These are phyloP conservation scores for Hirsutella rhossiliensis DNA, from an alignment of 2,329 filamentous ascomycete genomes.

Conservation along the genomic window DNA sequence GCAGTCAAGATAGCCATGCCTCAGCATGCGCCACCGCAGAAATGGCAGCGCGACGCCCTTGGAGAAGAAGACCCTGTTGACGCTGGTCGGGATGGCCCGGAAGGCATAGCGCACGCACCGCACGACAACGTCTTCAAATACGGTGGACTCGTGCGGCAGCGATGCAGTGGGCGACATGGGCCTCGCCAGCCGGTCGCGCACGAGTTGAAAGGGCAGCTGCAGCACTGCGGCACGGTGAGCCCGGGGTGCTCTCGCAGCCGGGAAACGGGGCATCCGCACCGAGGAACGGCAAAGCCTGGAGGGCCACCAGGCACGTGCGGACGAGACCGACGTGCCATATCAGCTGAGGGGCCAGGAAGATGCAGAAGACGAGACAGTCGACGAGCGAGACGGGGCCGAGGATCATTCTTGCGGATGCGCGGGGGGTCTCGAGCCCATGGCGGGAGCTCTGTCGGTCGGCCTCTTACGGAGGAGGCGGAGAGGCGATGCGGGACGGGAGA, in stretches of 20 bases:
- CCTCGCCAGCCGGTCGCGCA: slow-evolving; percentile 17
- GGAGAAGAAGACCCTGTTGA: slow-evolving; percentile 68
- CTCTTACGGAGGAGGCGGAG: neutral
- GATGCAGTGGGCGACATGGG: slow-evolving; percentile 27
- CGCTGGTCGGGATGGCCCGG: slow-evolving; percentile 51
- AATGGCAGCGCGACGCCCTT: slow-evolving; percentile 64
- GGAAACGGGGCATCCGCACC: slow-evolving; percentile 30
- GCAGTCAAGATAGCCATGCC: slow-evolving; percentile 52
- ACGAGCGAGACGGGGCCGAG: slow-evolving; percentile 62
- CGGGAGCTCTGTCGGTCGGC: neutral
- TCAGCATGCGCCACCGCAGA: slow-evolving; percentile 60
- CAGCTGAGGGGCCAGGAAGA: slow-evolving; percentile 61
- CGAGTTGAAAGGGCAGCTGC: neutral
- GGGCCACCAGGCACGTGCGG: slow-evolving; percentile 41
- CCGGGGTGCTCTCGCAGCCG: neutral
- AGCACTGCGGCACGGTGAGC: neutral
- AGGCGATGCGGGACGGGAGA: no score
- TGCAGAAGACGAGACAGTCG: slow-evolving; percentile 62
- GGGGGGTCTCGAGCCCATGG: slow-evolving; percentile 1
- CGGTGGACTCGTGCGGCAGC: slow-evolving; percentile 57
- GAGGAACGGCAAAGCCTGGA: slow-evolving; percentile 58
- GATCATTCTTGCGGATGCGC: slow-evolving; percentile 42
- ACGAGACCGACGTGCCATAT: slow-evolving; percentile 54
- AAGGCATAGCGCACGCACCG: slow-evolving; percentile 71
- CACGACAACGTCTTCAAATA: slow-evolving; percentile 68